phyloP scores from a whole-genome alignment of 768 basidiomycete genomes.

The Psilocybe cubensis region DNA sequence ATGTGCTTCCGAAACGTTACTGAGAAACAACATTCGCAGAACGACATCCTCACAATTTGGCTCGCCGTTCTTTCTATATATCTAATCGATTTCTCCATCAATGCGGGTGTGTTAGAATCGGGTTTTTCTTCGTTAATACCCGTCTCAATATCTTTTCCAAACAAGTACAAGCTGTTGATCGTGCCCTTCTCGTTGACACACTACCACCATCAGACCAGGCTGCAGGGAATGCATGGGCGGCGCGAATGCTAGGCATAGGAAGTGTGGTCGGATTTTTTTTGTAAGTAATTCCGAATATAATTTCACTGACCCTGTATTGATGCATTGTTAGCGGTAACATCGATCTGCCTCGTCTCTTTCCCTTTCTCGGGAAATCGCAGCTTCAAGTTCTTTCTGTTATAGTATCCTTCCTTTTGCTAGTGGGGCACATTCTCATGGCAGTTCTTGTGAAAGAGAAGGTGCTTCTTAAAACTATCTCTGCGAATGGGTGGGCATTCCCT shows the following conservation, averaged over 20 bases:
- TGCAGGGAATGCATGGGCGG: constrained; percentile 93
- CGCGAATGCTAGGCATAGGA: constrained; percentile 88
- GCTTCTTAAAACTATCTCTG: constrained; percentile 42
- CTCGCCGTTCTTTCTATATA: constrained; percentile 67
- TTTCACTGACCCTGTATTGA: not conserved
- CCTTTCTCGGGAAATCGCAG: constrained; percentile 79
- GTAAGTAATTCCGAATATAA: constrained; percentile 46
- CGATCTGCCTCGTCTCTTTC: constrained; percentile 69
- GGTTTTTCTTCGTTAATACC: too few species aligned
- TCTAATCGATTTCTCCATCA: constrained; percentile 62
- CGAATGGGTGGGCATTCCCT: constrained; percentile 18
- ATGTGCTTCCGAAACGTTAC: not conserved
- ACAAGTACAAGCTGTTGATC: constrained; percentile 90
- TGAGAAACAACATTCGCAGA: constrained; percentile 36
- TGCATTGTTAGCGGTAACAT: constrained; percentile 69
- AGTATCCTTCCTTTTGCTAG: constrained; percentile 67
- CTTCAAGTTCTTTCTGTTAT: constrained; percentile 81
- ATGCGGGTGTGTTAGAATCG: constrained; percentile 47
- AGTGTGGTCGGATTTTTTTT: constrained; percentile 87
- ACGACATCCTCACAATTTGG: constrained; percentile 69
- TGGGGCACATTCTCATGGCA: constrained; percentile 66
- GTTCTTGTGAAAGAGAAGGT: constrained; percentile 74
- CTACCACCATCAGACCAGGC: constrained; percentile 78
- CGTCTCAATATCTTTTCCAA: too few species aligned
- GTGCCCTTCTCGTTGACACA: constrained; percentile 88